Base-by-base conservation (phyloP, 805 yeast genomes). In the Lachancea mirantina region DNA sequence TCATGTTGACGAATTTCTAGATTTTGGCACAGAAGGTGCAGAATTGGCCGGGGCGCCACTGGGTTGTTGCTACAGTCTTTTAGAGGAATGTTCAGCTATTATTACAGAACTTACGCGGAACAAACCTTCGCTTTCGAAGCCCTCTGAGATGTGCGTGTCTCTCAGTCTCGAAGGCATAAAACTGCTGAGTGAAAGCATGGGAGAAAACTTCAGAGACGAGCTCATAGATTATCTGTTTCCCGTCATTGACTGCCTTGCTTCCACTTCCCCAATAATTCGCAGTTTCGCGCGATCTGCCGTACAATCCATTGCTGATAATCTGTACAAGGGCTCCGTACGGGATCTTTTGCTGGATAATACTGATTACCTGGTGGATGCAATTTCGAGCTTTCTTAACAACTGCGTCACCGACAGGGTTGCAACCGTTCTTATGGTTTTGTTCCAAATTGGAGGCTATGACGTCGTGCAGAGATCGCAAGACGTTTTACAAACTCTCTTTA, bases 351-450 rank as follows among this genome's bases (percentile, higher is more conserved):
- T 67, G 22, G 75, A 74, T 16, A 89, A 87, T 51, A 68, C 76
- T 36, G 96, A 89, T 46, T 88, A 88, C 49, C 56, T 89, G 13
- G 62, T 87, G 10, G 96, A 92, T 50, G 61, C 85, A 0, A 62
- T 87, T n/a, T 79, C 94, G 3, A 56, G 76, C 18, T 72, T 70
- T 40, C 61, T 92, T 33, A 74, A 84, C 17, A 72, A 81, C 2
- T 76, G 87, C 4, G 66, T 78, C 35, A 69, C 89, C 4, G 72
- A 85, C 2, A 89, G 95, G 2, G 67, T 85, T 7, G 70, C 85
- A 3, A 75, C 77, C 0, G 76, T 88, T 3, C 60, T 89, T 23
- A 67, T 80, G 28, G 78, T 84, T 3, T 59, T 89, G 28, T 66
- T 84, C 18, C 73, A 69, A 42, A 64, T 87, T 16, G 78, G 88